Evolutionary conservation across 805 yeast species (phyloP).

Genomic region (Kluyveromyces nonfermentans): DNA sequence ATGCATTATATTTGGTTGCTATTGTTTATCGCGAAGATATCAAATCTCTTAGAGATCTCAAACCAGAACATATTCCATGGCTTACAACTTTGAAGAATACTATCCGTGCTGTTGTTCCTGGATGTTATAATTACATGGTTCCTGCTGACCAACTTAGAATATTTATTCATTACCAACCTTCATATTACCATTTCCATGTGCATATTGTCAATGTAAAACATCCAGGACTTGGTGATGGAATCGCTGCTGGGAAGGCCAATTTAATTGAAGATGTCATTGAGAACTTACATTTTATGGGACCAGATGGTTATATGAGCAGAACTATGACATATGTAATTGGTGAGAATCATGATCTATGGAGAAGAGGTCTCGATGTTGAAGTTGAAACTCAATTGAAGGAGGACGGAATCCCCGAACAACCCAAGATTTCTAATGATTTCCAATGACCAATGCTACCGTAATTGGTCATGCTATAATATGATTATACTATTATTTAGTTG

Average conservation of each 20-base stretch:
- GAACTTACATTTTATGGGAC: slow-evolving; percentile 43
- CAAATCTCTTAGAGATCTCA: slow-evolving; percentile 67
- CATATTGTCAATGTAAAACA: slow-evolving; percentile 74
- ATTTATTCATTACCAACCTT: slow-evolving; percentile 90
- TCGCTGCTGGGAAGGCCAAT: slow-evolving; percentile 71
- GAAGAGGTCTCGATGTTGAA: slow-evolving; percentile 25
- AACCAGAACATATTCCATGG: slow-evolving; percentile 46
- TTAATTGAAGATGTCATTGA: slow-evolving; percentile 76
- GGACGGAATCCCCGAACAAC: slow-evolving; percentile 22
- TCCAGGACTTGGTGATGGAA: slow-evolving; percentile 58
- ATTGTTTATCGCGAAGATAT: slow-evolving; percentile 64
- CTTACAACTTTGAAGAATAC: slow-evolving; percentile 38
- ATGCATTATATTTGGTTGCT: slow-evolving; percentile 66
- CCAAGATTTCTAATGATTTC: slow-evolving; percentile 7
- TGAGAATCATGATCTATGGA: slow-evolving; percentile 73
- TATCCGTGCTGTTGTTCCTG: slow-evolving; percentile 40
- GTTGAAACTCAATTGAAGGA: slow-evolving; percentile 17
- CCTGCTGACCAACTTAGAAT: slow-evolving; percentile 52
- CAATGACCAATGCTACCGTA: background rate
- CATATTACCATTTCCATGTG: slow-evolving; percentile 90
- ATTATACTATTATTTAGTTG: too few relatives aligned
- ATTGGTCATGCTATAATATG: background rate
- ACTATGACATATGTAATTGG: slow-evolving; percentile 62
- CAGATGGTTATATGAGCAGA: slow-evolving; percentile 47
- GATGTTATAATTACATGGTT: slow-evolving; percentile 36